These are phyloP conservation scores for Primulina tabacum DNA, from an alignment of 257 asterid genomes.

Conservation along the genomic window DNA sequence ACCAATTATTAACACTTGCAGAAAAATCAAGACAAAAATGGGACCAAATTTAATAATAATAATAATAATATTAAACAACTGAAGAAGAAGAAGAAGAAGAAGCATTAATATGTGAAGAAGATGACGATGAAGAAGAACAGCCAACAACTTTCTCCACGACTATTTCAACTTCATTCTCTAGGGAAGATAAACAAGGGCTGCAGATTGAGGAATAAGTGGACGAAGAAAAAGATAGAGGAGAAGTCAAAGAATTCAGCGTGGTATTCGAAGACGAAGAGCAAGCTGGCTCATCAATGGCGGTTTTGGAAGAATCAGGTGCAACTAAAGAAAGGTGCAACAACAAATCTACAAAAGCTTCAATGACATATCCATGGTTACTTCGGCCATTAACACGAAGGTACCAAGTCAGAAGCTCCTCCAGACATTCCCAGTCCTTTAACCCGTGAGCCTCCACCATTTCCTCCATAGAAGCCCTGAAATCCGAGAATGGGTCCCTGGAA, in stretches of 20 bases:
- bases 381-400: slow-evolving; percentile 48
- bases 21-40: too few species aligned
- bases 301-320: slow-evolving; percentile 14
- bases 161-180: slow-evolving; percentile 34
- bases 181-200: slow-evolving; percentile 39
- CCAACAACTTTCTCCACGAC: slow-evolving; percentile 25
- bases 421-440: slow-evolving; percentile 44
- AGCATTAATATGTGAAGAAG: neutral
- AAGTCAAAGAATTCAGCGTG: slow-evolving; percentile 45
- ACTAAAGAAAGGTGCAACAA: slow-evolving; percentile 31
- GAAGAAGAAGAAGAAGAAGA: neutral
- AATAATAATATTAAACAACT: slow-evolving; percentile 19
- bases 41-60: neutral
- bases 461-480: slow-evolving; percentile 70
- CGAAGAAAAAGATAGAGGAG: slow-evolving; percentile 62
- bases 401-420: slow-evolving; percentile 60
- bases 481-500: slow-evolving; percentile 56
- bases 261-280: slow-evolving; percentile 35
- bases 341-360: slow-evolving; percentile 77
- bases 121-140: slow-evolving; percentile 19
- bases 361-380: slow-evolving; percentile 53
- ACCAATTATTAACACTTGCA: neutral
- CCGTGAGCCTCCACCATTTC: slow-evolving; percentile 73
- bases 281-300: slow-evolving; percentile 19
- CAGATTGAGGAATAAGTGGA: slow-evolving; percentile 32